Conservation (phyloP, 2,329 filamentous ascomycete genomes). For the Aspergillus tubingensis region DNA sequence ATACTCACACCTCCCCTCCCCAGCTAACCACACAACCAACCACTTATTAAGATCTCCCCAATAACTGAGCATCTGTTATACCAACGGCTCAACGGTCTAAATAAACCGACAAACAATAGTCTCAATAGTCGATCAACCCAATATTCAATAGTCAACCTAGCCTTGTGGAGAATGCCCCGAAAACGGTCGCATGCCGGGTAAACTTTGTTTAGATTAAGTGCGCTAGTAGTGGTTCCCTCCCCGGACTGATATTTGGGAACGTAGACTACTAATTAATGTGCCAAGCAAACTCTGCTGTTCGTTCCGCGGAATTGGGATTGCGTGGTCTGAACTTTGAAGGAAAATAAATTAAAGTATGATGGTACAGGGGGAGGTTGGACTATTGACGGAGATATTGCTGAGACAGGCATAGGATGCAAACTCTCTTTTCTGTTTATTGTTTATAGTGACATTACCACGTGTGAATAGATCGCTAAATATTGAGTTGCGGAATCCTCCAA, state of each 20-base stretch:
- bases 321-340: not conserved
- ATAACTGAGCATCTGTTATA: no score
- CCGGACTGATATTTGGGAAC: not conserved
- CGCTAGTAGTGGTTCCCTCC: not conserved
- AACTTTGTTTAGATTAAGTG: not conserved
- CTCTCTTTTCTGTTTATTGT: not conserved
- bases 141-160: not conserved
- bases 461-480: not conserved
- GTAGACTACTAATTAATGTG: not conserved
- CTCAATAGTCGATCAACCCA: not conserved
- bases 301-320: not conserved
- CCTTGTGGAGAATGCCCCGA: not conserved
- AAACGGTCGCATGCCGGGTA: not conserved
- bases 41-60: no score
- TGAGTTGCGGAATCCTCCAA: not conserved
- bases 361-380: not conserved
- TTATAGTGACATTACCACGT: not conserved
- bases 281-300: no score
- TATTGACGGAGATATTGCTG: slow-evolving; percentile 2
- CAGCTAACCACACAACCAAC: no score
- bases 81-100: not conserved
- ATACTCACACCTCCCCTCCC: no score
- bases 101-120: not conserved
- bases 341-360: not conserved
- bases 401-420: not conserved